Evolutionary conservation across 805 yeast species (phyloP).

Genomic region (Kurtzmaniella fragi): DNA sequence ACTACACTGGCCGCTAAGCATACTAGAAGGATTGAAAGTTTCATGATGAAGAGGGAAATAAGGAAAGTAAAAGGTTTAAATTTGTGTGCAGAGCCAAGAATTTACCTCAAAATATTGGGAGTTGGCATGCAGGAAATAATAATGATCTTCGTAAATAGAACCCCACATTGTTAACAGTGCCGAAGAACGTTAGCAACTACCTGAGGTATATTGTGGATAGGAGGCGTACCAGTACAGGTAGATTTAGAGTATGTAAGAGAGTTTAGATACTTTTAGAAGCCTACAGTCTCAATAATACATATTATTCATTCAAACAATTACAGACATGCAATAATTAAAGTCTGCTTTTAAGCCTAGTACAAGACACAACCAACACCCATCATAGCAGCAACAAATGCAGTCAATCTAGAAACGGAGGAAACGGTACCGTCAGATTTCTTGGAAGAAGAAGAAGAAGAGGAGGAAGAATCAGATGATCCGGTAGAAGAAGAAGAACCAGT

Average conservation of each 20-base stretch:
- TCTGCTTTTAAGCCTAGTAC: slow-evolving; percentile 12
- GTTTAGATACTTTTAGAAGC: too few relatives aligned
- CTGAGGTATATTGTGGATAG: too few relatives aligned
- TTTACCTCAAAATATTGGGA: too few relatives aligned
- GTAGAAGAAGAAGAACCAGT: slow-evolving; percentile 15
- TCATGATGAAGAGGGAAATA: slow-evolving; percentile 2
- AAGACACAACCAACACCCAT: slow-evolving; percentile 37
- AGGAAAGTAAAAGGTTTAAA: too few relatives aligned
- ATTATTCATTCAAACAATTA: too few relatives aligned
- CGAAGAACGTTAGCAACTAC: too few relatives aligned
- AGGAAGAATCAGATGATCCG: slow-evolving; percentile 12
- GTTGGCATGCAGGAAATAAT: too few relatives aligned
- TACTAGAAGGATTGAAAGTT: slow-evolving; percentile 2
- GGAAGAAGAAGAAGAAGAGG: slow-evolving; percentile 12
- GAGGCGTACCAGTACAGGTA: too few relatives aligned
- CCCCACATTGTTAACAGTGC: too few relatives aligned
- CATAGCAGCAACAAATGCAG: slow-evolving; percentile 25
- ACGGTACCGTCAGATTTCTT: slow-evolving; percentile 22
- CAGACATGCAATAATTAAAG: neutral
- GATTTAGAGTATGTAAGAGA: too few relatives aligned
- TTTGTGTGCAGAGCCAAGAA: too few relatives aligned
- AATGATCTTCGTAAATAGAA: too few relatives aligned
- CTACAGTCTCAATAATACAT: neutral
- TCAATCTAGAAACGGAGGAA: slow-evolving; percentile 17
- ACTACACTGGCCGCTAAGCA: slow-evolving; percentile 2